Percentiles rank a stretch among this genome's conserved stretches.
Conservation (phyloP, 345 rosid species). For the Iberis pinnata region DNA sequence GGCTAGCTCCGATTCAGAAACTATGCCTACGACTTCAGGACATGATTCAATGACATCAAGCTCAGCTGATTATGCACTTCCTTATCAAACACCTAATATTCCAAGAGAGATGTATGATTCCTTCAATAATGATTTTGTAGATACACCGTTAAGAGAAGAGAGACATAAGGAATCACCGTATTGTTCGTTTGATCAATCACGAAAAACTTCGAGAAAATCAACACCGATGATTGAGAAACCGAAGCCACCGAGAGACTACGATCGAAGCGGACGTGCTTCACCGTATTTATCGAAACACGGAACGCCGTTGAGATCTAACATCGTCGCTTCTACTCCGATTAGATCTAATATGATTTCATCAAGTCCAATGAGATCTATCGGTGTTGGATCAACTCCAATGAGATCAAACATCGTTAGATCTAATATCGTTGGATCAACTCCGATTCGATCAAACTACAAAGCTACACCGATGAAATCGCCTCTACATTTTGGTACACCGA, state of each 20-base stretch:
- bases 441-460: constrained; percentile 24
- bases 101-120: constrained; percentile 16
- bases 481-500: constrained; percentile 26
- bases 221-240: constrained; percentile 22
- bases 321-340: constrained; percentile 24
- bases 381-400: constrained; percentile 23
- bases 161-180: constrained; percentile 18
- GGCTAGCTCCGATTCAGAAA: constrained; percentile 19
- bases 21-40: constrained; percentile 22
- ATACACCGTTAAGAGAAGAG: neutral
- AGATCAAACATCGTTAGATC: constrained; percentile 19
- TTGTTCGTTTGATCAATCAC: constrained; percentile 16
- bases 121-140: constrained; percentile 4
- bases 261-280: constrained; percentile 9
- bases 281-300: constrained; percentile 30
- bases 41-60: constrained; percentile 21
- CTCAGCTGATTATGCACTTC: constrained; percentile 3
- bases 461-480: constrained; percentile 31
- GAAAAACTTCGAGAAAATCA: constrained; percentile 16
- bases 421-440: constrained; percentile 24
- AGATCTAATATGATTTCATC: constrained; percentile 21
- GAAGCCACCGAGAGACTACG: constrained; percentile 21
- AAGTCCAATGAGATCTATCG: constrained; percentile 24
- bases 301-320: constrained; percentile 30
- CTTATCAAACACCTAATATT: constrained; percentile 12